Evolutionary conservation across 2,329 filamentous ascomycete genomes (phyloP).

Genomic region (Fusarium sp.): DNA sequence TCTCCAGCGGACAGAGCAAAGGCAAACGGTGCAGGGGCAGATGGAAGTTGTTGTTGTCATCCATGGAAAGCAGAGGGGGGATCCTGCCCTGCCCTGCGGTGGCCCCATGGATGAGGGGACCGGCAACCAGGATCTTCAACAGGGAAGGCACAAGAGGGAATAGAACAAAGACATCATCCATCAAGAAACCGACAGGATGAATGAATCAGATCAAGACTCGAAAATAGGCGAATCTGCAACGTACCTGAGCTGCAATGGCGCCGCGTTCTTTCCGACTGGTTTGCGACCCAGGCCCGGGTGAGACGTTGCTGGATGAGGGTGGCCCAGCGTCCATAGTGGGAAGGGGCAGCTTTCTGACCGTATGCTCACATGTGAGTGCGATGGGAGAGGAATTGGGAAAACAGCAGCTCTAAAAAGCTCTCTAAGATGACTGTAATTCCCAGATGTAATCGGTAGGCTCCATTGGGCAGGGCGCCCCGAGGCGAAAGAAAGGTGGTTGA

Average conservation of each 20-base stretch:
- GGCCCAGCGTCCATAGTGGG: slow-evolving; percentile 41
- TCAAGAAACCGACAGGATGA: background rate
- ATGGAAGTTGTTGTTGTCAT: background rate
- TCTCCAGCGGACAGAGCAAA: background rate
- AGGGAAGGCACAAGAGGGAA: background rate
- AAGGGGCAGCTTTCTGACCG: slow-evolving; percentile 19
- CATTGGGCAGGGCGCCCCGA: slow-evolving; percentile 34
- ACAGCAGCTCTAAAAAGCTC: slow-evolving; percentile 42
- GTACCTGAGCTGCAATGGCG: slow-evolving; percentile 52
- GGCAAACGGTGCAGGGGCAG: background rate
- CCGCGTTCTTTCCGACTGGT: slow-evolving; percentile 51
- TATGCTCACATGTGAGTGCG: slow-evolving; percentile 35
- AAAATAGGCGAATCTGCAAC: slow-evolving; percentile 5
- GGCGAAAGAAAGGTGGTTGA: slow-evolving; percentile 14
- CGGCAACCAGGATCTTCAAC: slow-evolving; percentile 4
- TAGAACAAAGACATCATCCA: background rate
- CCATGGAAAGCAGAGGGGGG: background rate
- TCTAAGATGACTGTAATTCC: slow-evolving; percentile 29
- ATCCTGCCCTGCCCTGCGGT: background rate
- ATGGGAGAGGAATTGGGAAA: slow-evolving; percentile 6
- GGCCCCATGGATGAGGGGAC: background rate
- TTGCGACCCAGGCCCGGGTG: slow-evolving; percentile 46
- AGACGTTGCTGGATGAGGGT: slow-evolving; percentile 45
- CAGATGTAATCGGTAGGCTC: slow-evolving; percentile 27
- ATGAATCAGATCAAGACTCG: background rate